Conservation (phyloP, 495 filamentous ascomycete genomes). For the Neurospora africana region DNA sequence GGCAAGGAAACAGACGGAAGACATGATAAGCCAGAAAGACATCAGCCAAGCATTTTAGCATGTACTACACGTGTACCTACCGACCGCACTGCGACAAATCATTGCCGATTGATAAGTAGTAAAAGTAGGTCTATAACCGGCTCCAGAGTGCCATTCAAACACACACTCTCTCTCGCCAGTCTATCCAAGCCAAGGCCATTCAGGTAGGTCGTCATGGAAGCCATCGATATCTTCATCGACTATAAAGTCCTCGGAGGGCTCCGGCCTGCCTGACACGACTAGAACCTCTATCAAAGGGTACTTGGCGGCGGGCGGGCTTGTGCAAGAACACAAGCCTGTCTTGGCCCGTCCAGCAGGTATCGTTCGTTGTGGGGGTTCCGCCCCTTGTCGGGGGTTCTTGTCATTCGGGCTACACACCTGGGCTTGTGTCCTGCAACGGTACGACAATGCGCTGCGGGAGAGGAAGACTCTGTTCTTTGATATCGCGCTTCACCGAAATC, state of each 20-base stretch:
- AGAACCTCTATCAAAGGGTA: neutral
- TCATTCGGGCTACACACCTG: neutral
- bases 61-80: neutral
- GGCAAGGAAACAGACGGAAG: neutral
- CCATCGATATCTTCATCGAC: neutral
- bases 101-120: neutral
- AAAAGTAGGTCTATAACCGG: neutral
- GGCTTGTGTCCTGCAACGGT: neutral
- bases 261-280: neutral
- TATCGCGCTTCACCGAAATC: neutral
- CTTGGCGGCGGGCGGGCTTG: neutral
- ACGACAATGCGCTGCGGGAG: neutral
- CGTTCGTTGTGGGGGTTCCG: neutral
- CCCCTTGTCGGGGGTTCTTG: neutral
- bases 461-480: neutral
- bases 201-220: neutral
- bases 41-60: neutral
- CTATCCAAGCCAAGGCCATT: neutral
- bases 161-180: neutral
- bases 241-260: neutral
- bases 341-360: neutral
- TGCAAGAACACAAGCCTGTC: neutral
- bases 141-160: neutral
- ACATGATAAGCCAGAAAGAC: neutral
- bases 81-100: neutral